These are phyloP conservation scores for Eucalyptus camaldulensis DNA, from an alignment of 345 rosid genomes.

Conservation along the genomic window DNA sequence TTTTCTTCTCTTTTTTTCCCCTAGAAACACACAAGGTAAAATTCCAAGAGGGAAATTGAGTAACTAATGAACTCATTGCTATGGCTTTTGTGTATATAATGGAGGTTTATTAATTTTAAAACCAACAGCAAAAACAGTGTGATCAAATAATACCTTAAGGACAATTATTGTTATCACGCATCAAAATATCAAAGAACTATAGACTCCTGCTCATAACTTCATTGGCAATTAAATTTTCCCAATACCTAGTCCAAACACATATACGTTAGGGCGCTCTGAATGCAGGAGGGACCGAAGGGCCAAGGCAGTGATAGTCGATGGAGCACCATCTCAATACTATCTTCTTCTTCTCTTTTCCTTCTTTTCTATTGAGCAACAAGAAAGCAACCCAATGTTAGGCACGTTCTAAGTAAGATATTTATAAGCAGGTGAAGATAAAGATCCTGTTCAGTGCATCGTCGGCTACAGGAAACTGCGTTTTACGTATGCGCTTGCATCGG, in stretches of 20 bases:
- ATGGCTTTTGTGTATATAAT: background rate
- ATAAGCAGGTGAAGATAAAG: background rate
- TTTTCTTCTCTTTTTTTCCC: no score
- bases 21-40: background rate
- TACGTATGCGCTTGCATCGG: background rate
- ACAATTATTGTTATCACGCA: rapidly evolving
- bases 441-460: background rate
- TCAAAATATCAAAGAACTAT: background rate
- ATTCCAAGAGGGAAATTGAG: background rate
- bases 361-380: background rate
- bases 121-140: background rate
- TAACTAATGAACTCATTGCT: background rate
- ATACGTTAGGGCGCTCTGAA: background rate
- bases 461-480: background rate
- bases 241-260: background rate
- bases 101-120: background rate
- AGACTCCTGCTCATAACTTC: background rate
- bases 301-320: background rate
- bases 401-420: background rate
- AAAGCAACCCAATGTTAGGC: background rate
- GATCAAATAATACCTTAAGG: background rate
- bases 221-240: background rate
- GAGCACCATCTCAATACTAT: background rate
- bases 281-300: background rate
- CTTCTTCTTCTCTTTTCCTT: background rate